phyloP scores from a whole-genome alignment of 108 stramenopile species.

The Cyclotella atomus region DNA sequence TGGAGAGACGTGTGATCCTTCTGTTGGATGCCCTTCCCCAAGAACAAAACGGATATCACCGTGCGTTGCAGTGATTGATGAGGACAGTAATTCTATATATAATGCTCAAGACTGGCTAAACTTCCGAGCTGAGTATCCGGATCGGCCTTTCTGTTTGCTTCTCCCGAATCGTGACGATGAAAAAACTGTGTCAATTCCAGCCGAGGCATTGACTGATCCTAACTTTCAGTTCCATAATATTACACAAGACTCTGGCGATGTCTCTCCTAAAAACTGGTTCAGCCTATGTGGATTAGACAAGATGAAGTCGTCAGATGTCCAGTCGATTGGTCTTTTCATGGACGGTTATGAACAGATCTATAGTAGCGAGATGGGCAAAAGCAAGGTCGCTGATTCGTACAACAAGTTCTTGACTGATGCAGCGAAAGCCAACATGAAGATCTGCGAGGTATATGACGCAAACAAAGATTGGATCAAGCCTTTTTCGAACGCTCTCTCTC shows the following conservation, averaged over 20 bases:
- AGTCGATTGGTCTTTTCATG: background rate
- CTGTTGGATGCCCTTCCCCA: background rate
- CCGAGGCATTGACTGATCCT: background rate
- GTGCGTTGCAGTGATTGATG: conserved; percentile 4
- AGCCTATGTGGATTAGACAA: background rate
- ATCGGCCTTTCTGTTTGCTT: conserved; percentile 12
- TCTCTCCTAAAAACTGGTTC: background rate
- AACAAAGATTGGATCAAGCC: too few relatives aligned
- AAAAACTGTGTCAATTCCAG: background rate
- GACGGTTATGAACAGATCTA: background rate
- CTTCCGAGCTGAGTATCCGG: background rate
- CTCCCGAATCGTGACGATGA: background rate
- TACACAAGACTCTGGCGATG: background rate
- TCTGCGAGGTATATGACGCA: conserved; percentile 20
- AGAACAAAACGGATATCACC: background rate
- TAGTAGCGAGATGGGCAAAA: background rate
- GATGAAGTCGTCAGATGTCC: background rate
- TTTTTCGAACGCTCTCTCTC: too few relatives aligned
- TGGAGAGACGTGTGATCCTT: background rate
- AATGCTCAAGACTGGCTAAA: background rate
- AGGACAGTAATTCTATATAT: background rate
- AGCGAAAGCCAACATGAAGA: background rate
- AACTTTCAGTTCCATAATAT: background rate
- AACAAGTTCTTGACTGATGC: background rate
- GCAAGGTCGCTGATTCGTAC: background rate